A percentile compares a stretch with the other conserved stretches of the same genome.
phyloP scores from a whole-genome alignment of 768 basidiomycete genomes.

The Mycena venus region DNA sequence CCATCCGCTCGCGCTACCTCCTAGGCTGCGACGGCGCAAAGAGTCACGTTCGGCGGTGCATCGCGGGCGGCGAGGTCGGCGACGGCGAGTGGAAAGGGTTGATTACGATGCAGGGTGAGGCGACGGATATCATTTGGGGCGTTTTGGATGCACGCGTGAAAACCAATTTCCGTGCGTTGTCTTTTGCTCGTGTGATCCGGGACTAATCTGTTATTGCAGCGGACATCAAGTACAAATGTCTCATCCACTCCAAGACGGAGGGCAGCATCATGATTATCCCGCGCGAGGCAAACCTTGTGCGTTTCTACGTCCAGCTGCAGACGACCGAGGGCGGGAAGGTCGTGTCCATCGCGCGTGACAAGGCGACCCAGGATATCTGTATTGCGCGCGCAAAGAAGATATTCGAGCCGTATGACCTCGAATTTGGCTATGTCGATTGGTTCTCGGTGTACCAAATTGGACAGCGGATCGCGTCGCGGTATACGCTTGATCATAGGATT shows the following conservation, averaged over 20 bases:
- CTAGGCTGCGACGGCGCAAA: constrained; percentile 51
- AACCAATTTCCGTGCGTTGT: constrained; percentile 64
- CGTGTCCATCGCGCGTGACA: constrained; percentile 32
- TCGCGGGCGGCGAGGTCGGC: constrained; percentile 30
- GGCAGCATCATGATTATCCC: constrained; percentile 67
- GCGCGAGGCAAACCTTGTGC: constrained; percentile 60
- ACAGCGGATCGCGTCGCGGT: constrained; percentile 56
- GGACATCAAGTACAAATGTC: constrained; percentile 61
- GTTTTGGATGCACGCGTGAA: constrained; percentile 60
- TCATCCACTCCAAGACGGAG: constrained; percentile 59
- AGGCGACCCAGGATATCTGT: constrained; percentile 33
- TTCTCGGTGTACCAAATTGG: constrained; percentile 56
- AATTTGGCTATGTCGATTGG: constrained; percentile 48
- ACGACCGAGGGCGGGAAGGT: constrained; percentile 26
- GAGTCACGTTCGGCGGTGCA: constrained; percentile 55
- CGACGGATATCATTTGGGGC: constrained; percentile 64
- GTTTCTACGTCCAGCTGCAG: constrained; percentile 64
- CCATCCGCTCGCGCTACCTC: constrained; percentile 26
- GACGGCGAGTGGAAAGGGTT: constrained; percentile 49
- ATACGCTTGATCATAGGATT: constrained; percentile 48
- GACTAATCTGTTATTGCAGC: constrained; percentile 34
- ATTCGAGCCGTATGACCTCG: constrained; percentile 38
- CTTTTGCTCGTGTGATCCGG: too few relatives aligned
- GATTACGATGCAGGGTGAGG: constrained; percentile 63
- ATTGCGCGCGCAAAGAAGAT: constrained; percentile 39